These are phyloP conservation scores for Nannochloris sp. DNA, from an alignment of 139 green algal genomes.

Conservation along the genomic window DNA sequence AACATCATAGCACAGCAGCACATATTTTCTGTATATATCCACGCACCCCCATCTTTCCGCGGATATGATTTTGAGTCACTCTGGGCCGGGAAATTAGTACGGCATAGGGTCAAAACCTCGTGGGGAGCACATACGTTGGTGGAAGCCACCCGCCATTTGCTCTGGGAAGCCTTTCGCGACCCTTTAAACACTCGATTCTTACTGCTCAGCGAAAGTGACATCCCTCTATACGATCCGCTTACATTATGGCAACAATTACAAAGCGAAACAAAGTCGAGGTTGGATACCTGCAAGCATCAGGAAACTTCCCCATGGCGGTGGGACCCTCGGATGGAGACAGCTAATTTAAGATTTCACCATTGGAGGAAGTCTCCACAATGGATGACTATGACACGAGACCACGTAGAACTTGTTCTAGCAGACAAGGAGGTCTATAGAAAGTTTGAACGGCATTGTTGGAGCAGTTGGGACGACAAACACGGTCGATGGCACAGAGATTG, in stretches of 20 bases:
- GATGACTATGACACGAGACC: slow-evolving; percentile 13
- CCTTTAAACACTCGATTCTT: slow-evolving; percentile 37
- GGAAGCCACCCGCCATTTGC: slow-evolving; percentile 13
- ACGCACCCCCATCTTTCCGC: slow-evolving; percentile 16
- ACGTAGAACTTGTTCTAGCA: slow-evolving; percentile 8
- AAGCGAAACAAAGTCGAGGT: neutral
- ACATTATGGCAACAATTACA: slow-evolving; percentile 33
- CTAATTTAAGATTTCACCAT: neutral
- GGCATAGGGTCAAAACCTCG: neutral
- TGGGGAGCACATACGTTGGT: slow-evolving; percentile 16
- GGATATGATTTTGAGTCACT: slow-evolving; percentile 7
- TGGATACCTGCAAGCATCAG: neutral
- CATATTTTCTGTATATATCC: slow-evolving; percentile 36
- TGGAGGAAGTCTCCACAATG: slow-evolving; percentile 28
- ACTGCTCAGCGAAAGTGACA: slow-evolving; percentile 27
- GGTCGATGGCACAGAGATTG: slow-evolving; percentile 11
- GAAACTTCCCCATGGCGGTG: neutral
- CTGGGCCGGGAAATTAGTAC: neutral
- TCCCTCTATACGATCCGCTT: slow-evolving; percentile 34
- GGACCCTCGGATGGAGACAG: neutral
- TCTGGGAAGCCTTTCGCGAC: slow-evolving; percentile 30
- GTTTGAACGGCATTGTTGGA: slow-evolving; percentile 9
- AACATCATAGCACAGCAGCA: slow-evolving; percentile 16
- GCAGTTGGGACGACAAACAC: slow-evolving; percentile 1
- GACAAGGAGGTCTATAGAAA: slow-evolving; percentile 4